Conservation (phyloP, 148 eudicot genomes). For the Gaultheria prostrata region DNA sequence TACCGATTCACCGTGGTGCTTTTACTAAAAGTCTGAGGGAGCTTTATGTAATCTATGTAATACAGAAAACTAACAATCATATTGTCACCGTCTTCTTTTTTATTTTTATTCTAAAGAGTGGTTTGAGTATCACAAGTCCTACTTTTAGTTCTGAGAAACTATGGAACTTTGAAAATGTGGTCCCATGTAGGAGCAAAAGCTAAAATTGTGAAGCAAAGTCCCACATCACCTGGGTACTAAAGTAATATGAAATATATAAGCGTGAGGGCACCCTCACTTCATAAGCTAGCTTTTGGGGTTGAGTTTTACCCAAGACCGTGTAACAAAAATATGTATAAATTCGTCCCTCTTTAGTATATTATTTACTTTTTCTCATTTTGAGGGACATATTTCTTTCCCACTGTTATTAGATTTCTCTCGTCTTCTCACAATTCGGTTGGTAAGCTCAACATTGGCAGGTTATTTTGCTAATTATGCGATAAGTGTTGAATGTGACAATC, state of each 20-base stretch:
- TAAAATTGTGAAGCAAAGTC: no score
- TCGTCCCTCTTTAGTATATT: neutral
- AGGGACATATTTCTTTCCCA: neutral
- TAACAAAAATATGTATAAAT: neutral
- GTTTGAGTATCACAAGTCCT: neutral
- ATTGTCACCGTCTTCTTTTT: neutral
- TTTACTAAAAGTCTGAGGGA: neutral
- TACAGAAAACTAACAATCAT: neutral
- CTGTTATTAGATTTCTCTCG: neutral
- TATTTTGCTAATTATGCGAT: neutral
- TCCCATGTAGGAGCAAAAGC: neutral
- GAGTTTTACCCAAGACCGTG: no score
- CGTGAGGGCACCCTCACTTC: no score
- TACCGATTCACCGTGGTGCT: neutral
- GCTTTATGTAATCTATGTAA: conserved; percentile 2
- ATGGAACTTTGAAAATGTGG: neutral
- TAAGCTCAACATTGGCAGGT: neutral
- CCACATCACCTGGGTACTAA: no score
- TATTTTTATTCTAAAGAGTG: neutral
- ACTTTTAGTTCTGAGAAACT: neutral
- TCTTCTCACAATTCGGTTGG: neutral
- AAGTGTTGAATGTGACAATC: conserved; percentile 5
- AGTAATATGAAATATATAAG: no score
- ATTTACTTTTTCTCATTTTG: neutral
- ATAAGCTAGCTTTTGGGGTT: no score